These are phyloP conservation scores for Penicillium coprophilum DNA, from an alignment of 495 filamentous ascomycete genomes.

Conservation along the genomic window DNA sequence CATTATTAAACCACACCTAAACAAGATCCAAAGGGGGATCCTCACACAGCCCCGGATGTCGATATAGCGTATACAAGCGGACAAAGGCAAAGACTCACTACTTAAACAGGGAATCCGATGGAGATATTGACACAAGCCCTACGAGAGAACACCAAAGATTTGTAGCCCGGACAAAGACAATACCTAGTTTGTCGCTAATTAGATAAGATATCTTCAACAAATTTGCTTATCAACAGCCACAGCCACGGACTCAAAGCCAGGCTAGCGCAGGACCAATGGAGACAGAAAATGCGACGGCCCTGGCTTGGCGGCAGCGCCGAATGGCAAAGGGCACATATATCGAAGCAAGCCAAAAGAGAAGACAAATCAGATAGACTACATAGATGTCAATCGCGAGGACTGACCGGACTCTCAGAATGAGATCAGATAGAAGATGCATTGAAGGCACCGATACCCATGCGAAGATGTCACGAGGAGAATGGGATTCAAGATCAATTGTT, in stretches of 20 bases:
- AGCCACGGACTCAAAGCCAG: background rate
- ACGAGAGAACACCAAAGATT: background rate
- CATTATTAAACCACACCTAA: background rate
- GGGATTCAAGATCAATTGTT: background rate
- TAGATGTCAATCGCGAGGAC: background rate
- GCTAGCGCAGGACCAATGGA: background rate
- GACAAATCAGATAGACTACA: constrained; percentile 22
- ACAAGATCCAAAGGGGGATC: background rate
- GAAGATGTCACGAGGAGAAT: background rate
- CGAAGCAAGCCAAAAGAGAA: constrained; percentile 6
- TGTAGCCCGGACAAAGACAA: constrained; percentile 23
- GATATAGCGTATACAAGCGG: background rate
- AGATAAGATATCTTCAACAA: constrained; percentile 15
- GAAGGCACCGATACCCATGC: background rate
- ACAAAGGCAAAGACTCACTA: background rate
- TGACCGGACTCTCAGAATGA: constrained; percentile 1
- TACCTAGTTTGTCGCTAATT: constrained; percentile 27
- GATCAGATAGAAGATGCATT: background rate
- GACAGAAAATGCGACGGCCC: background rate
- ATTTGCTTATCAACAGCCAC: constrained; percentile 1
- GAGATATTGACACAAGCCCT: background rate
- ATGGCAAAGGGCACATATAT: background rate
- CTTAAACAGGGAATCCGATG: background rate
- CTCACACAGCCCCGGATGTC: background rate
- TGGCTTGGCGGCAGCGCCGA: background rate